Evolutionary conservation across 805 yeast species (phyloP), one percentile per base, ranked within the genome.

Genomic region (Lachancea nothofagi): DNA sequence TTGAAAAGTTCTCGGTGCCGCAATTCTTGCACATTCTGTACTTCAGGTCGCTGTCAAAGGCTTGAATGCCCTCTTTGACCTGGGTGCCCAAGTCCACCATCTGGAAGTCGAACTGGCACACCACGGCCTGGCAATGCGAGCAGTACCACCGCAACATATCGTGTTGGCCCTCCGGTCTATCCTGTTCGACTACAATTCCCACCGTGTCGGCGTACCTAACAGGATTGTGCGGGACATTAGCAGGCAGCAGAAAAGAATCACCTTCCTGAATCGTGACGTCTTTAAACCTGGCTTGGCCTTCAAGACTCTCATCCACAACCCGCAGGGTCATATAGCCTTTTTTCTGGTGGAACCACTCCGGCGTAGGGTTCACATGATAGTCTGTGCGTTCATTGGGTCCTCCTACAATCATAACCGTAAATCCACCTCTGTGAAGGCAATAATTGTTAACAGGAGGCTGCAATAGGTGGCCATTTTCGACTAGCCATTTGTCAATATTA

Each of bases 351-450:
- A 89, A 89, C 76, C 87, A 89, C 55, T 89, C 97, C 0, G 97
- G 96, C 0, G 97, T 89, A 52, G 86, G 94, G 56, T 89, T 89
- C 35, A 89, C 76, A 55, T 89, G 97, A 58, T 86, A 89, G 58
- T 89, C 97, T 0, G 95, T 88, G 42, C 97, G 71, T 54, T 81
- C 95, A 59, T 89, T 89, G 3, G 97, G 97, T 0, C 97, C 97
- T 12, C 97, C 97, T 1, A 89, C 95, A 37, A 88, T 79, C 96
- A 89, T 89, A 26, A 88, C 87, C 0, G 96, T 88, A 59, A 83
- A 84, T 0, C 96, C 96, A 4, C 94, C 96, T 34, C 88, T 70
- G 61, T 89, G 95, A 21, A 89, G 74, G 55, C 96, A 87, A 64
- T 65, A 89, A 57, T 89, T 89, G 61, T 87, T 87, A 24, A 89